These are phyloP conservation scores for Hyaloraphidium curvatum DNA, from an alignment of 192 early-diverging fungal species.

Conservation along the genomic window DNA sequence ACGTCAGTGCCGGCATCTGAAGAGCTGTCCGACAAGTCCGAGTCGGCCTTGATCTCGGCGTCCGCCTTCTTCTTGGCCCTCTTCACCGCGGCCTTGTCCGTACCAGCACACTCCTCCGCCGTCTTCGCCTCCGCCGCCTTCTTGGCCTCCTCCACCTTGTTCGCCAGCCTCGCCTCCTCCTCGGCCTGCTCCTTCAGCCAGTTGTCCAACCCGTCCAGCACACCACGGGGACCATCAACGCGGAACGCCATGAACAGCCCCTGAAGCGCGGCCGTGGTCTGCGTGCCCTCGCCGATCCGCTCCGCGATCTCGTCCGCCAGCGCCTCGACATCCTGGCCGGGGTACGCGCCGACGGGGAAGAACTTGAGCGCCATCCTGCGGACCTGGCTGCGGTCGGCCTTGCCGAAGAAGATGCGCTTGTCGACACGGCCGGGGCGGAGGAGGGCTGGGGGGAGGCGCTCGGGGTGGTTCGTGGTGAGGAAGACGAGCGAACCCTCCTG, in stretches of 20 bases:
- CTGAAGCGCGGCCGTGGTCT: conserved; percentile 78
- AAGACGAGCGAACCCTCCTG: conserved; percentile 28
- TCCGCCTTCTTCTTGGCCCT: no score
- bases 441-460: conserved; percentile 22
- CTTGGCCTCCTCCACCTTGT: not conserved
- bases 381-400: conserved; percentile 22
- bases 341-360: no score
- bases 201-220: not conserved
- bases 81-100: no score
- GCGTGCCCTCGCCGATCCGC: conserved; percentile 25
- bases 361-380: conserved; percentile 41
- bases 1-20: no score
- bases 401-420: conserved; percentile 25
- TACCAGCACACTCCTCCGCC: no score
- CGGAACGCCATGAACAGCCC: conserved; percentile 82
- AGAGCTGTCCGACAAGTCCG: no score
- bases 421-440: conserved; percentile 32
- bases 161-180: not conserved
- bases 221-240: not conserved
- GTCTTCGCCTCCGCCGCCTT: not conserved
- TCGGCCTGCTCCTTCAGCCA: not conserved
- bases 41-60: no score
- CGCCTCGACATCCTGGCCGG: conserved; percentile 32
- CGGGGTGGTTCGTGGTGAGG: conserved; percentile 28
- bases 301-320: conserved; percentile 55